Percentiles rank a stretch among this genome's conserved stretches.
Evolutionary conservation across 441 rosid species (phyloP).

Genomic region (Biscutella laevigata): DNA sequence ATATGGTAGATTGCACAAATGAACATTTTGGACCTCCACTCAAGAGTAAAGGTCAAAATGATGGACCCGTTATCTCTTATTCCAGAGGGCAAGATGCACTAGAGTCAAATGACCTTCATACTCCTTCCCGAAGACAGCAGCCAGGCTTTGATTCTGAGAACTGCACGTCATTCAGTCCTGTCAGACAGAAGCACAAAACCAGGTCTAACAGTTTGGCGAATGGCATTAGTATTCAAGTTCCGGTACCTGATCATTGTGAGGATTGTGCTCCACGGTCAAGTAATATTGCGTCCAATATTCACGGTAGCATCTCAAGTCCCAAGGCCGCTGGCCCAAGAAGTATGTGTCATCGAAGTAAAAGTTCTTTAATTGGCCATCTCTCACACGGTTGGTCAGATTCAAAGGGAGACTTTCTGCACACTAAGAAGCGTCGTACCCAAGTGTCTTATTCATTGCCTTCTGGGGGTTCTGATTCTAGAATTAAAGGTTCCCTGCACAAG

Average conservation of each 20-base stretch:
- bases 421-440: conserved; percentile 81
- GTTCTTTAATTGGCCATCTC: conserved; percentile 39
- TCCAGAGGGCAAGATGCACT: conserved; percentile 23
- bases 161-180: conserved; percentile 26
- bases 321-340: conserved; percentile 89
- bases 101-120: conserved; percentile 29
- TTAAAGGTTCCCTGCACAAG: conserved; percentile 45
- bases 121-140: conserved; percentile 26
- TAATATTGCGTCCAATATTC: conserved; percentile 46
- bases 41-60: conserved; percentile 24
- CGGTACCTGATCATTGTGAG: conserved; percentile 34
- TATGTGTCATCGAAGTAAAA: conserved; percentile 64
- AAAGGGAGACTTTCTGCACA: conserved; percentile 44
- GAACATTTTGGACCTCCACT: conserved; percentile 25
- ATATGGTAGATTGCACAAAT: conserved; percentile 23
- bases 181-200: conserved; percentile 24
- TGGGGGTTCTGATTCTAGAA: conserved; percentile 57
- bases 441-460: conserved; percentile 74
- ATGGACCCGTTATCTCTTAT: conserved; percentile 24
- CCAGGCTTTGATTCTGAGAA: conserved; percentile 29
- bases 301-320: conserved; percentile 56
- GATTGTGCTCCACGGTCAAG: conserved; percentile 34
- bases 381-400: conserved; percentile 70
- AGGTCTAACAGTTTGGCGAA: conserved; percentile 30
- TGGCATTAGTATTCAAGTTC: conserved; percentile 53